Conservation (phyloP, 2,329 filamentous ascomycete genomes). For the Aspergillus ruber region DNA sequence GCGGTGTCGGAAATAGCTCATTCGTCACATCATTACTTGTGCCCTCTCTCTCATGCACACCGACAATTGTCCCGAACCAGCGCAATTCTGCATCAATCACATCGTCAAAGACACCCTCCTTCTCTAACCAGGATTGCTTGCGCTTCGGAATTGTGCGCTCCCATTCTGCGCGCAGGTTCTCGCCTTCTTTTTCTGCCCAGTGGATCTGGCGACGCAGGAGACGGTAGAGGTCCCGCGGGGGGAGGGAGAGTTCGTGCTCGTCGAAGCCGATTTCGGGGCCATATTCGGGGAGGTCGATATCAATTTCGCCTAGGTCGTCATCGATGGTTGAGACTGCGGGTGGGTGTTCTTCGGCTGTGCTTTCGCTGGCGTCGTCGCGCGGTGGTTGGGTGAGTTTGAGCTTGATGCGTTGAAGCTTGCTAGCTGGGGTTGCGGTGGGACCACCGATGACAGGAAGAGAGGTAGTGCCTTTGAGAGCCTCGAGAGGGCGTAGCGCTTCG, state of each 20-base stretch:
- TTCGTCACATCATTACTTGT: neutral
- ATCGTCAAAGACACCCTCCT: conserved; percentile 39
- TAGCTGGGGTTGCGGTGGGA: conserved; percentile 19
- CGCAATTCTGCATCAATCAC: conserved; percentile 36
- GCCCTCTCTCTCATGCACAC: conserved; percentile 5
- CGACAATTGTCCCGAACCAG: conserved; percentile 25
- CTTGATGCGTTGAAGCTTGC: conserved; percentile 36
- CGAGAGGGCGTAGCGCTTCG: conserved; percentile 72
- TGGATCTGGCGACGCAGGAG: conserved; percentile 42
- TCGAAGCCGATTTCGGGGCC: conserved; percentile 38
- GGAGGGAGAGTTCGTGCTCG: conserved; percentile 37
- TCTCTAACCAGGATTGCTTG: conserved; percentile 35
- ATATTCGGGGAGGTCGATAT: conserved; percentile 32
- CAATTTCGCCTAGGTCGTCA: conserved; percentile 16
- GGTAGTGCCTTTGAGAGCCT: conserved; percentile 33
- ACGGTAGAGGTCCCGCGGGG: conserved; percentile 38
- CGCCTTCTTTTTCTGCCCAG: conserved; percentile 42
- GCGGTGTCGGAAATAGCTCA: neutral
- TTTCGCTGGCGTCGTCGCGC: conserved; percentile 24
- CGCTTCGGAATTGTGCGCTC: conserved; percentile 31
- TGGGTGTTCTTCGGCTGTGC: conserved; percentile 15
- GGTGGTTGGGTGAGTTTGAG: conserved; percentile 35
- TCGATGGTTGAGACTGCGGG: conserved; percentile 26
- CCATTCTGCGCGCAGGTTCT: conserved; percentile 35
- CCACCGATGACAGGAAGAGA: conserved; percentile 20